A percentile compares a stretch with the other conserved stretches of the same genome.
Evolutionary conservation across 2,329 filamentous ascomycete genomes (phyloP).

Genomic region (Venturia pyrina): DNA sequence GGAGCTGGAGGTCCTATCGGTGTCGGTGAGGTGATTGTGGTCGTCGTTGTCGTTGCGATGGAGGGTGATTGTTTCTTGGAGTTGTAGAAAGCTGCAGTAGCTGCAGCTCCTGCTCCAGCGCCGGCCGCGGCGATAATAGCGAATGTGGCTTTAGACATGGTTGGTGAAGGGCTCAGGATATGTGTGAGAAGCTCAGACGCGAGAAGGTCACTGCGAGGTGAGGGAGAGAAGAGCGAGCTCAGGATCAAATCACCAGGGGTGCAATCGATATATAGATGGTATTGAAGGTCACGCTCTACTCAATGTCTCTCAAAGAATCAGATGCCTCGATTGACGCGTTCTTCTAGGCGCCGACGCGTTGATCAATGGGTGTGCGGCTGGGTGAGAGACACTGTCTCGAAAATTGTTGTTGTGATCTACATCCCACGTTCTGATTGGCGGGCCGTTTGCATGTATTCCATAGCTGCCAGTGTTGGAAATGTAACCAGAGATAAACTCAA

Average conservation of each 20-base stretch:
- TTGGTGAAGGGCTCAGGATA: not conserved
- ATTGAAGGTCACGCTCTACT: not conserved
- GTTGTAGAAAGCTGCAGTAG: slow-evolving; percentile 37
- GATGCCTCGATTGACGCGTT: not conserved
- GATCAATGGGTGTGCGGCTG: not conserved
- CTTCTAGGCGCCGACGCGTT: not conserved
- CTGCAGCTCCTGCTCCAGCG: slow-evolving; percentile 38
- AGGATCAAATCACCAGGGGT: not conserved
- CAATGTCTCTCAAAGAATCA: not conserved
- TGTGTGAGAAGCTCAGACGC: not conserved
- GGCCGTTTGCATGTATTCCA: too few relatives aligned
- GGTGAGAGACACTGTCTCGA: not conserved
- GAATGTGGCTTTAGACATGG: slow-evolving; percentile 42
- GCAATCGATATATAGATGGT: not conserved
- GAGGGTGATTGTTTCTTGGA: slow-evolving; percentile 21
- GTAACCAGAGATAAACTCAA: too few relatives aligned
- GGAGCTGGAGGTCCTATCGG: slow-evolving; percentile 21
- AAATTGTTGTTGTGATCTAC: not conserved
- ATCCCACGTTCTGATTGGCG: not conserved
- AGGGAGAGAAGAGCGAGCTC: not conserved
- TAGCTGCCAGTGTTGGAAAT: too few relatives aligned
- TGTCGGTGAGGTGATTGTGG: slow-evolving; percentile 26
- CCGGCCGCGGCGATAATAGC: slow-evolving; percentile 39
- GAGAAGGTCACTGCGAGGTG: not conserved
- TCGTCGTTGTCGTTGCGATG: slow-evolving; percentile 21